Evolutionary conservation across 192 early-diverging fungal species (phyloP), one percentile per base, ranked within the genome.

Genomic region (Coemansia brasiliensis): DNA sequence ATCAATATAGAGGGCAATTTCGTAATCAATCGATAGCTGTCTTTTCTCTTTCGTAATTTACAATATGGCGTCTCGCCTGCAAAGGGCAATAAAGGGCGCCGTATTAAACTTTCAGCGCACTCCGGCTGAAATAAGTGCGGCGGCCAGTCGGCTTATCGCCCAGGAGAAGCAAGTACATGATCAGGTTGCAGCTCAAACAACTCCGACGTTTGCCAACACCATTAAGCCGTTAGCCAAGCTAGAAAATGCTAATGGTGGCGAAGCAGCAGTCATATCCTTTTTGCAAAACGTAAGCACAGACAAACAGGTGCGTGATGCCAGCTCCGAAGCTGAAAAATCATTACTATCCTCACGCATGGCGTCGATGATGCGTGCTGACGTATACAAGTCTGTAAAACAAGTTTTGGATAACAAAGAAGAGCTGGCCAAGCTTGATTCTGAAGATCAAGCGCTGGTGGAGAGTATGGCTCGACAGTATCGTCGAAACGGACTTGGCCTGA

Each of bases 401-500:
- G 68, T 83, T 32, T 70, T 82, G 52, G 52, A 77, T 22, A 70
- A 59, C 37, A 57, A 66, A 12, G 60, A 50, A 1, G 59, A 57
- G 41, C 29, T 85, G 22, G 44, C 53, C 2, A 43, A 40, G 18
- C 73, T 85, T 39, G 80, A 79, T 21, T 55, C 81, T 3, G 85
- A 90, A 63, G 86, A 83, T 48, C 68, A 78, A 6, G 80, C 85
- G 9, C 74, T 91, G 46, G 68, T 88, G 21, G 72, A 83, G 26
- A 85, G 85, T 55, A 82, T 84, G 20, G 70, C 85, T 21, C 72
- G 82, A 9, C 80, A 84, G 49, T 94, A 84, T 60, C 76, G 79
- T 45, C 77, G 89, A 46, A 83, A 86, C 59, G 92, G 91, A 10
- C 77, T 91, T 6, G 86, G 75, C 21, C 78, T 94, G 13, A 69